Base-by-base conservation (phyloP, 768 basidiomycete species). In the Coprinopsis cinerea region DNA sequence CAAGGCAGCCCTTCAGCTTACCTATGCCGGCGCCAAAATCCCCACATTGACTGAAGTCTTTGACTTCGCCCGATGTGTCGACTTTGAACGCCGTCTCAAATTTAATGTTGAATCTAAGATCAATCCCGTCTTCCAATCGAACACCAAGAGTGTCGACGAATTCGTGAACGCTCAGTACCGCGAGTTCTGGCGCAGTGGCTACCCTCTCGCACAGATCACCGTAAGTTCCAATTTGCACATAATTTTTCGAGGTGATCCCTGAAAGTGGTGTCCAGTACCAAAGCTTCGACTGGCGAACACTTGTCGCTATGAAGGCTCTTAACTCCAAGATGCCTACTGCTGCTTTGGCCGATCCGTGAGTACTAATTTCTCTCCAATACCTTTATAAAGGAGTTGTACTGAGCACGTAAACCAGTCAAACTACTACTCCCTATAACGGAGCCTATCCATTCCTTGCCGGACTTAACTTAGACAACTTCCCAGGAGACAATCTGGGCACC, bases 91-190 rank as follows among this genome's bases (percentile, higher is more conserved):
- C 47, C 66, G 69, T 44, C 73, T 89, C 28, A 64, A 70, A 30
- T 88, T 82, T 77, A 90, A 90, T 60, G 83, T 92, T 54, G 89
- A 91, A 67, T 85, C 84, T 14, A 88, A 88, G 62, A 75, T 86
- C 49, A 74, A 86, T 53, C 67, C 85, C 3, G 69, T 63, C n/a
- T 57, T 68, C 44, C 72, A 77, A 4, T 72, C 77, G 53, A 67
- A 69, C 32, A 85, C 85, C 15, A 67, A 64, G 14, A 61, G 68
- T 15, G 79, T 81, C 15, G 67, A 77, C 15, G 78, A 78, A 46
- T 88, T 88, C 57, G 85, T 86, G 7, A 64, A 62, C 44, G 74
- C 70, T 27, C 85, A 88, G 57, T 72, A 83, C 56, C 75, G 72
- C 7, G 64, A 75, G 35, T 87, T 88, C 56, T 55, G 65, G 22